These are phyloP conservation scores for Lathyrus aphaca DNA, from an alignment of 306 rosid genomes.

Conservation along the genomic window DNA sequence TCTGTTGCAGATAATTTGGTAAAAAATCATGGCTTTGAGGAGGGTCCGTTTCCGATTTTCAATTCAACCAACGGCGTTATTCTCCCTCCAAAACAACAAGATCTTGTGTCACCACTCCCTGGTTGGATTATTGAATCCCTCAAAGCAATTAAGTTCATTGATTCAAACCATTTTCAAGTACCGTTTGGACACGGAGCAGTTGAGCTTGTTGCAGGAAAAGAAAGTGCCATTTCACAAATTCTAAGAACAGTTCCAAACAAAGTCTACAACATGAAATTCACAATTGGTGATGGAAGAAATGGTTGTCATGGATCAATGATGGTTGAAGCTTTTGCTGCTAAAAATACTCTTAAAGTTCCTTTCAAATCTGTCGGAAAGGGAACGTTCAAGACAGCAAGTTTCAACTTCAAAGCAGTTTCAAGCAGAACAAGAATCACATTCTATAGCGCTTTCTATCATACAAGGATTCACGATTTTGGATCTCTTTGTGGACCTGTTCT, in stretches of 20 bases:
- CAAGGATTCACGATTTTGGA: conserved; percentile 68
- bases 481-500: conserved; percentile 89
- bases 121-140: conserved; percentile 96
- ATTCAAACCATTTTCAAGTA: conserved; percentile 49
- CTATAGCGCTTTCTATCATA: conserved; percentile 85
- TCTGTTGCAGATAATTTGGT: conserved; percentile 74
- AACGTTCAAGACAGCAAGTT: conserved; percentile 51
- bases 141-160: conserved; percentile 82
- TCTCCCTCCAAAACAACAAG: conserved; percentile 90
- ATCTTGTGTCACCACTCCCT: conserved; percentile 79
- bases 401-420: conserved; percentile 65
- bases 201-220: conserved; percentile 93
- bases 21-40: conserved; percentile 78
- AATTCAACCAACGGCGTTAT: conserved; percentile 84
- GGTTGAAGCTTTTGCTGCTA: conserved; percentile 87
- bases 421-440: conserved; percentile 76
- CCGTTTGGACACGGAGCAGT: conserved; percentile 75
- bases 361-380: conserved; percentile 76
- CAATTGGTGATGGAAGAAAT: conserved; percentile 81
- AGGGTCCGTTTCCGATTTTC: conserved; percentile 76
- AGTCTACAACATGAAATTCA: conserved; percentile 65
- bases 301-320: conserved; percentile 95
- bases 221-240: conserved; percentile 86
- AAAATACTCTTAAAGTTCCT: conserved; percentile 68
- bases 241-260: conserved; percentile 66